Conservation (phyloP, 768 basidiomycete species). For the Naematelia encephala region DNA sequence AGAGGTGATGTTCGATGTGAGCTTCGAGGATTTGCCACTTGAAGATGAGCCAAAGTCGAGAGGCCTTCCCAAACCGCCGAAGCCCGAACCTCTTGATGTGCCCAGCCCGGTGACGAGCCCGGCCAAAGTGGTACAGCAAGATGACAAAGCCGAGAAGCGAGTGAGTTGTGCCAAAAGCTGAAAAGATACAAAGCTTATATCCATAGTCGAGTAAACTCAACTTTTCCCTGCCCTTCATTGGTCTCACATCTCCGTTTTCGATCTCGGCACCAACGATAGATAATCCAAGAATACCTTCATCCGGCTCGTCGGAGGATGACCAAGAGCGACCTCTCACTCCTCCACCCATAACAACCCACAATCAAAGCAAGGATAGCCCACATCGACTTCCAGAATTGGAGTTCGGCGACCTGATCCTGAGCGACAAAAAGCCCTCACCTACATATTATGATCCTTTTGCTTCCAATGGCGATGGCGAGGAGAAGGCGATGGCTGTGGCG, state of each 20-base stretch:
- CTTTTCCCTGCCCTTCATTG: slow-evolving; percentile 45
- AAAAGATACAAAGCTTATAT: neutral
- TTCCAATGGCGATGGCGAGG: slow-evolving; percentile 11
- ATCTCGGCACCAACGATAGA: slow-evolving; percentile 19
- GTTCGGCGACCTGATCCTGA: slow-evolving; percentile 35
- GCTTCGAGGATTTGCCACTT: slow-evolving; percentile 7
- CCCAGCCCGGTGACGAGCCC: slow-evolving; percentile 44
- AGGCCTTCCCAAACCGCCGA: slow-evolving; percentile 39
- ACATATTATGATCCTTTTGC: neutral
- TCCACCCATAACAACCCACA: slow-evolving; percentile 13
- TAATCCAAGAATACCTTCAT: slow-evolving; percentile 1
- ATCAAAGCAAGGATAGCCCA: slow-evolving; percentile 26
- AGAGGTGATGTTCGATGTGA: slow-evolving; percentile 17
- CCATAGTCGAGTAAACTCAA: slow-evolving; percentile 30
- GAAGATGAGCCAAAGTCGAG: slow-evolving; percentile 13
- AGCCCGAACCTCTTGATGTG: slow-evolving; percentile 33
- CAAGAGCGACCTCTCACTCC: slow-evolving; percentile 38
- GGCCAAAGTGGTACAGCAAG: slow-evolving; percentile 3
- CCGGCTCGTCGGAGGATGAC: slow-evolving; percentile 12
- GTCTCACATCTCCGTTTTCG: slow-evolving; percentile 20
- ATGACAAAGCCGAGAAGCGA: slow-evolving; percentile 21
- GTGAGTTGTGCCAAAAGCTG: slow-evolving; percentile 19
- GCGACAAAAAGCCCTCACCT: neutral
- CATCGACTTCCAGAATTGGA: slow-evolving; percentile 48
- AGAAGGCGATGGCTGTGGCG: neutral